Conservation (phyloP, 1,284 basidiomycete species). For the Cryptococcus sp. region DNA sequence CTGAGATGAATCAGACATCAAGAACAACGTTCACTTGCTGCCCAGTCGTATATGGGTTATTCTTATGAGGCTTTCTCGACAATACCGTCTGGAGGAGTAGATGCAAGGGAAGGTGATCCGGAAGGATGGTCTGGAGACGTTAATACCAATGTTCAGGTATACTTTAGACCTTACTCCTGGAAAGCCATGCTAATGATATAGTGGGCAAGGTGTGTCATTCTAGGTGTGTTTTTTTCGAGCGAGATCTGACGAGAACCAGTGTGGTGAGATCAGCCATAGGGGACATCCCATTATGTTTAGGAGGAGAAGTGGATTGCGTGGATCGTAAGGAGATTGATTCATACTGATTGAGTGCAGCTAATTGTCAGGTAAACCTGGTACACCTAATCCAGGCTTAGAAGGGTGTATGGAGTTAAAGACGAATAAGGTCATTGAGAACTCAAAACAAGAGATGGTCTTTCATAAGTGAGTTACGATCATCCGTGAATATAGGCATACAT, state of each 20-base stretch:
- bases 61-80: constrained; percentile 45
- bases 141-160: constrained; percentile 73
- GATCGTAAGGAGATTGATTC: constrained; percentile 54
- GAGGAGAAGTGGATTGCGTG: constrained; percentile 94
- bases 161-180: constrained; percentile 3
- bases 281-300: constrained; percentile 72
- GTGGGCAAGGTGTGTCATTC: background rate
- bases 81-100: constrained; percentile 6
- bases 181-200: background rate
- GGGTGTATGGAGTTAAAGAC: constrained; percentile 88
- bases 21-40: constrained; percentile 27
- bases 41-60: constrained; percentile 44
- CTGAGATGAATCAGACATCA: constrained; percentile 10
- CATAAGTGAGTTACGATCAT: constrained; percentile 60
- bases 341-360: background rate
- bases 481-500: background rate
- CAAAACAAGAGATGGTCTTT: constrained; percentile 67
- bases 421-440: constrained; percentile 67
- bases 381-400: constrained; percentile 34
- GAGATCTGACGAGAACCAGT: constrained; percentile 30
- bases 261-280: constrained; percentile 87
- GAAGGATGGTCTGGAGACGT: constrained; percentile 78
- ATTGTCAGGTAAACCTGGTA: constrained; percentile 16
- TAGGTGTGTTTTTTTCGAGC: background rate
- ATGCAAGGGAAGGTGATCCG: constrained; percentile 43